phyloP scores from a whole-genome alignment of 257 asterid genomes.

The Petrea volubilis region DNA sequence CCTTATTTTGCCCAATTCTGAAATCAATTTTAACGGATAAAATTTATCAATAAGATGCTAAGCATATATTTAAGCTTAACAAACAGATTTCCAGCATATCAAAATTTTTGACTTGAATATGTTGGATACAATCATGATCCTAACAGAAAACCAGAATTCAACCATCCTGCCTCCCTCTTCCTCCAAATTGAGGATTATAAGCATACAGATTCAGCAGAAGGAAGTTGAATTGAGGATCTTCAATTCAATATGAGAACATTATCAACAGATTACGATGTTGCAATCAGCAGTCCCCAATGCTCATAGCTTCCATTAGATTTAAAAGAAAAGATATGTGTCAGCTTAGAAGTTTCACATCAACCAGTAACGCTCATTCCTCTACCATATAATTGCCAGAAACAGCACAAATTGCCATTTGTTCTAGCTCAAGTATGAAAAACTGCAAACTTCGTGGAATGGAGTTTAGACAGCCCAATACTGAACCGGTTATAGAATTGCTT shows the following conservation, averaged over 20 bases:
- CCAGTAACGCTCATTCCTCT: constrained; percentile 5
- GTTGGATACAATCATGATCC: neutral
- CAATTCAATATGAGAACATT: neutral
- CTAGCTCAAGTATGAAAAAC: neutral
- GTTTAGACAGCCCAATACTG: constrained; percentile 1
- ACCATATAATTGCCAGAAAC: neutral
- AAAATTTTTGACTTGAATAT: neutral
- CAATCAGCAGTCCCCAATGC: neutral
- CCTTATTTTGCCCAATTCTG: neutral
- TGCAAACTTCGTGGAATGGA: neutral
- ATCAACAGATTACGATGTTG: neutral
- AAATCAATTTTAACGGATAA: neutral
- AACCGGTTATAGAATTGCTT: constrained; percentile 13
- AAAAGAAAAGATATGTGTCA: neutral
- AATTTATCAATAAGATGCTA: neutral
- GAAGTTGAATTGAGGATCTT: neutral
- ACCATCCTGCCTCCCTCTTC: neutral
- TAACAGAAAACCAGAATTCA: neutral
- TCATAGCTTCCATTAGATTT: neutral
- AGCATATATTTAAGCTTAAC: neutral
- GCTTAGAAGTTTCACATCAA: neutral
- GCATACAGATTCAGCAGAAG: neutral
- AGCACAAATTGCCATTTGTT: neutral
- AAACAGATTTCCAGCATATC: neutral
- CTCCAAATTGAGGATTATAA: neutral